phyloP scores from a whole-genome alignment of 177 flowering plant species.

The Vitis hybrid region DNA sequence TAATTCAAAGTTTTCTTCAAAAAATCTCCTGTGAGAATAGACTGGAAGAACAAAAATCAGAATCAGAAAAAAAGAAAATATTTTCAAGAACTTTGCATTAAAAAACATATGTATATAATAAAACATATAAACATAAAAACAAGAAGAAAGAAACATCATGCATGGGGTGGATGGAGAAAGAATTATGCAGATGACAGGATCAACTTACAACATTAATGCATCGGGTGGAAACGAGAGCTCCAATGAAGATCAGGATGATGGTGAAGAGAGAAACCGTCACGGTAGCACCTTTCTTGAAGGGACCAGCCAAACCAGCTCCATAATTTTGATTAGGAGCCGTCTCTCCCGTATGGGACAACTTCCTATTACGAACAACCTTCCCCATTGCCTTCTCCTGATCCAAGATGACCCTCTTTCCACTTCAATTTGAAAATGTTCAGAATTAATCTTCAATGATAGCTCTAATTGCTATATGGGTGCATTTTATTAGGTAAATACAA shows the following conservation, averaged over 20 bases:
- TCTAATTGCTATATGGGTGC: too few relatives aligned
- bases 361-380: too few relatives aligned
- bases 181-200: neutral
- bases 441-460: too few relatives aligned
- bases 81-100: neutral
- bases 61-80: neutral
- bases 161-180: neutral
- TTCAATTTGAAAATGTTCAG: too few relatives aligned
- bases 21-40: neutral
- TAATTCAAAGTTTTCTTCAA: neutral
- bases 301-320: too few relatives aligned
- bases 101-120: neutral
- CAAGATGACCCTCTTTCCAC: too few relatives aligned
- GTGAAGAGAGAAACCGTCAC: neutral
- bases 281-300: too few relatives aligned
- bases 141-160: neutral
- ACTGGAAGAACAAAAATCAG: neutral
- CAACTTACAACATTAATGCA: slow-evolving; percentile 5
- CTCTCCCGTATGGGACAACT: too few relatives aligned
- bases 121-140: neutral
- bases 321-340: too few relatives aligned
- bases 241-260: slow-evolving; percentile 8
- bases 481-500: too few relatives aligned
- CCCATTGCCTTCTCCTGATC: too few relatives aligned
- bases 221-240: neutral